Conservation (phyloP, 306 rosid species). For the Lathyrus sativus region DNA sequence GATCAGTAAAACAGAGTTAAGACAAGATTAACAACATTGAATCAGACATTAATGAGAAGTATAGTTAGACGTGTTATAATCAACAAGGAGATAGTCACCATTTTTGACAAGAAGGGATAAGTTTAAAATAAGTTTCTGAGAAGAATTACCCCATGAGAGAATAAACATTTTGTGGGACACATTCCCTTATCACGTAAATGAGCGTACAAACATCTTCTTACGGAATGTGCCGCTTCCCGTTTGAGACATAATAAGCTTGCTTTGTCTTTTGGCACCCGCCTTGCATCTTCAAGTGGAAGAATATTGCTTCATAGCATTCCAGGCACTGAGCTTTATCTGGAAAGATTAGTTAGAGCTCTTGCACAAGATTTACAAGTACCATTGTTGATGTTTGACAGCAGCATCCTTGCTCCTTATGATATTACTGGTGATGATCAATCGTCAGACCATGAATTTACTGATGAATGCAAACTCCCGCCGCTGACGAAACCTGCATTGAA, state of each 20-base stretch:
- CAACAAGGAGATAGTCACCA: too few species aligned
- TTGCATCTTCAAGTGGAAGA: slow-evolving; percentile 86
- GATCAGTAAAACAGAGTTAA: too few species aligned
- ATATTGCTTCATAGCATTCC: slow-evolving; percentile 91
- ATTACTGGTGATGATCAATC: slow-evolving; percentile 71
- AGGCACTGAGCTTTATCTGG: slow-evolving; percentile 94
- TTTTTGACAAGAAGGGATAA: too few species aligned
- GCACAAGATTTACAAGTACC: slow-evolving; percentile 87
- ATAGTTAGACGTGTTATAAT: too few species aligned
- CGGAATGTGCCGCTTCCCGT: slow-evolving; percentile 89
- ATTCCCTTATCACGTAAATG: too few species aligned
- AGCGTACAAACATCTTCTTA: slow-evolving; percentile 78
- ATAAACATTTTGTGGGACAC: too few species aligned
- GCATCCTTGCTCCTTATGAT: slow-evolving; percentile 87
- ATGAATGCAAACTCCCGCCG: too few species aligned
- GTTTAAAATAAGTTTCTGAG: too few species aligned
- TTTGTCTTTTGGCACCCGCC: slow-evolving; percentile 68
- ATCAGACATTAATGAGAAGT: too few species aligned
- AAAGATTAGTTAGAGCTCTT: slow-evolving; percentile 89
- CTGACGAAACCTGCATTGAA: too few species aligned
- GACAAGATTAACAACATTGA: too few species aligned
- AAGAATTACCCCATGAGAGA: too few species aligned
- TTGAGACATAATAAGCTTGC: slow-evolving; percentile 64
- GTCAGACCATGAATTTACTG: slow-evolving; percentile 79
- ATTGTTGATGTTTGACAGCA: slow-evolving; percentile 84